Percentiles rank a stretch among this genome's conserved stretches.
These are phyloP conservation scores for Carex scoparia DNA, from an alignment of 176 grass and related monocot species.

Conservation along the genomic window DNA sequence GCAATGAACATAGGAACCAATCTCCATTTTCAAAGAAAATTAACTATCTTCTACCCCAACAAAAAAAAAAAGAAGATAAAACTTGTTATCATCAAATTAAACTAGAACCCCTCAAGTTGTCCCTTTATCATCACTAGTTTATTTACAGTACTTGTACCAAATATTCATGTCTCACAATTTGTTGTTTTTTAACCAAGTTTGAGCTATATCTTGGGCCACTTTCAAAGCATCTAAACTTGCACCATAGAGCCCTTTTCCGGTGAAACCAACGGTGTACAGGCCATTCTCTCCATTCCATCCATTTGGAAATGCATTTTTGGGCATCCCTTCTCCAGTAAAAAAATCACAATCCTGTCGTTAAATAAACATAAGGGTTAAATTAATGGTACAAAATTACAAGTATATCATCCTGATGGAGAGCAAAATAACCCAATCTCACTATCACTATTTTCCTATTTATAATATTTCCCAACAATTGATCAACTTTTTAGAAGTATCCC, in stretches of 20 bases:
- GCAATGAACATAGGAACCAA: neutral
- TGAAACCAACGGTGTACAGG: conserved; percentile 82
- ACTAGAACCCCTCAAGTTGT: neutral
- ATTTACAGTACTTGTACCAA: neutral
- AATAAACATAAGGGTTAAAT: neutral
- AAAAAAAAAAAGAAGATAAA: neutral
- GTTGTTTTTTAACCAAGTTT: conserved; percentile 35
- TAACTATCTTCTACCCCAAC: neutral
- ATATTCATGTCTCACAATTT: neutral
- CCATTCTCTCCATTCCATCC: conserved; percentile 66
- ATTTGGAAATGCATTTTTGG: conserved; percentile 36
- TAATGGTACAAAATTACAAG: neutral
- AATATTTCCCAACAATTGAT: too few relatives aligned
- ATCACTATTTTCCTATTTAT: too few relatives aligned
- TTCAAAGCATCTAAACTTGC: conserved; percentile 55
- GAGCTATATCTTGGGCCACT: conserved; percentile 66
- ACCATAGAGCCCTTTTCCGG: conserved; percentile 71
- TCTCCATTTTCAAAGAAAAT: neutral
- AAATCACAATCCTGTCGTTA: conserved; percentile 40
- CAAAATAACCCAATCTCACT: too few relatives aligned
- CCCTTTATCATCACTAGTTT: neutral
- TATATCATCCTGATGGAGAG: neutral
- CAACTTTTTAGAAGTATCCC: too few relatives aligned
- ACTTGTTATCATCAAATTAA: neutral
- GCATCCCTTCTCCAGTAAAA: conserved; percentile 66